Conservation (phyloP, 208 protist species). For the Crithidia mellificae region DNA sequence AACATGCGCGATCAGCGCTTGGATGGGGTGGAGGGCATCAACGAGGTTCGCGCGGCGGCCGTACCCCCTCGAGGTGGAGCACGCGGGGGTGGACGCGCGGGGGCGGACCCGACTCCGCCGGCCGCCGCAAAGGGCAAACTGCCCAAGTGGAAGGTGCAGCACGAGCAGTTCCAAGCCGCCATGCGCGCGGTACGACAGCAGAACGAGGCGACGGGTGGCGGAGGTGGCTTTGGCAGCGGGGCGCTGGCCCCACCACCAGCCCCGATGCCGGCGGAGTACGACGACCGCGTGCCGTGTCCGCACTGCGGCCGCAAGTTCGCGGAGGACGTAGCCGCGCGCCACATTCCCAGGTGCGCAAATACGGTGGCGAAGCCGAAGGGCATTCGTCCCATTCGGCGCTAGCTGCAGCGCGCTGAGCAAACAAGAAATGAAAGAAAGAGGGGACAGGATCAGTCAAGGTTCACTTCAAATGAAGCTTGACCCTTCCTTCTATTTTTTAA, state of each 20-base stretch:
- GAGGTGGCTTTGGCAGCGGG: slow-evolving; percentile 26
- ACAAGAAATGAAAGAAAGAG: no score
- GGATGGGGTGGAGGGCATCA: slow-evolving; percentile 76
- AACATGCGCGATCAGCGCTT: slow-evolving; percentile 71
- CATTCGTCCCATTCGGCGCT: slow-evolving; percentile 64
- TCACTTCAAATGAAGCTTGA: no score
- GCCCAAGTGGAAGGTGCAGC: slow-evolving; percentile 91
- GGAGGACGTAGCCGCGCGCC: slow-evolving; percentile 70
- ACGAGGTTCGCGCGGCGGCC: no score
- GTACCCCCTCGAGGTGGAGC: no score
- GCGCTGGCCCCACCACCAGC: slow-evolving; percentile 35
- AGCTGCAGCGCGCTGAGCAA: slow-evolving; percentile 8
- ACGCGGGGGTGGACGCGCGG: slow-evolving; percentile 9
- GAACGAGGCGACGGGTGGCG: slow-evolving; percentile 14
- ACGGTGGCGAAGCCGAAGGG: slow-evolving; percentile 89
- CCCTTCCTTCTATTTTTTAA: no score
- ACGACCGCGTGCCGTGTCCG: slow-evolving; percentile 85
- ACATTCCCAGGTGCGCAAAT: slow-evolving; percentile 90
- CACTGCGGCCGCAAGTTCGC: slow-evolving; percentile 91
- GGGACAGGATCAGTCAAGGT: no score
- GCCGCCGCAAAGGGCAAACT: slow-evolving; percentile 47
- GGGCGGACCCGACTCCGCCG: slow-evolving; percentile 1
- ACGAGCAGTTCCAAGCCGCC: slow-evolving; percentile 89
- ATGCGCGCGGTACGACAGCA: slow-evolving; percentile 73
- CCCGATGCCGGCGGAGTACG: slow-evolving; percentile 52